phyloP scores from a whole-genome alignment of 768 basidiomycete species.

The Pilatotrama ljubarskyi region DNA sequence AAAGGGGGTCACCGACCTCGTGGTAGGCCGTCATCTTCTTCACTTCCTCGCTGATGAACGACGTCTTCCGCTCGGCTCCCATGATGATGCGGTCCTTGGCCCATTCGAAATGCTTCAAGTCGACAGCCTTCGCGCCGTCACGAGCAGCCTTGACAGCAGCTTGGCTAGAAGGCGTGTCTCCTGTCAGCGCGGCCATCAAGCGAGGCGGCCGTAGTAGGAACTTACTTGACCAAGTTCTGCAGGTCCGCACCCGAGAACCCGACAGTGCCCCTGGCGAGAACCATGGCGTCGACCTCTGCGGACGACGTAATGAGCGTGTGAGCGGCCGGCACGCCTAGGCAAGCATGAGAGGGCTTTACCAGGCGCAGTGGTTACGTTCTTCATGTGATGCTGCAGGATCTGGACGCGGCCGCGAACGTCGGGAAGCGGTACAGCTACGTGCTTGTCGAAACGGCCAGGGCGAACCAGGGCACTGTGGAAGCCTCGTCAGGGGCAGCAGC shows the following conservation, averaged over 20 bases:
- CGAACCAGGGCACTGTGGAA: slow-evolving; percentile 80
- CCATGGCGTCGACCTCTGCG: slow-evolving; percentile 77
- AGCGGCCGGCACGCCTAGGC: background rate
- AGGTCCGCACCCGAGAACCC: slow-evolving; percentile 97
- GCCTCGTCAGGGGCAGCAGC: background rate
- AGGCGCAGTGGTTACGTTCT: slow-evolving; percentile 62
- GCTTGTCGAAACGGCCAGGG: slow-evolving; percentile 95
- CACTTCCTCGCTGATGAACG: slow-evolving; percentile 82
- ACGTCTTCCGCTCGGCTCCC: slow-evolving; percentile 93
- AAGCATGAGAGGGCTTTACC: slow-evolving; percentile 39
- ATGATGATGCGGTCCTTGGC: slow-evolving; percentile 97
- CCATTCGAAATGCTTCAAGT: slow-evolving; percentile 92
- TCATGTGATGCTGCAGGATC: slow-evolving; percentile 91
- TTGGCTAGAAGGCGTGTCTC: slow-evolving; percentile 45
- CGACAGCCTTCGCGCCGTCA: slow-evolving; percentile 73
- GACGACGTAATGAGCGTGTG: slow-evolving; percentile 8
- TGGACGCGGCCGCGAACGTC: slow-evolving; percentile 93
- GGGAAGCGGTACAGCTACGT: slow-evolving; percentile 90
- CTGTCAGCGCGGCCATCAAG: background rate
- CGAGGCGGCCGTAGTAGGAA: slow-evolving; percentile 18
- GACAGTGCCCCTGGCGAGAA: slow-evolving; percentile 90
- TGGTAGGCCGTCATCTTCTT: slow-evolving; percentile 95
- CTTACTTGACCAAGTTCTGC: slow-evolving; percentile 95
- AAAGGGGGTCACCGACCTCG: slow-evolving; percentile 59
- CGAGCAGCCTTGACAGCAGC: slow-evolving; percentile 95